A percentile compares a stretch with the other conserved stretches of the same genome.
phyloP scores from a whole-genome alignment of 305 asterid genomes.

The Solanum aculeatissimum region DNA sequence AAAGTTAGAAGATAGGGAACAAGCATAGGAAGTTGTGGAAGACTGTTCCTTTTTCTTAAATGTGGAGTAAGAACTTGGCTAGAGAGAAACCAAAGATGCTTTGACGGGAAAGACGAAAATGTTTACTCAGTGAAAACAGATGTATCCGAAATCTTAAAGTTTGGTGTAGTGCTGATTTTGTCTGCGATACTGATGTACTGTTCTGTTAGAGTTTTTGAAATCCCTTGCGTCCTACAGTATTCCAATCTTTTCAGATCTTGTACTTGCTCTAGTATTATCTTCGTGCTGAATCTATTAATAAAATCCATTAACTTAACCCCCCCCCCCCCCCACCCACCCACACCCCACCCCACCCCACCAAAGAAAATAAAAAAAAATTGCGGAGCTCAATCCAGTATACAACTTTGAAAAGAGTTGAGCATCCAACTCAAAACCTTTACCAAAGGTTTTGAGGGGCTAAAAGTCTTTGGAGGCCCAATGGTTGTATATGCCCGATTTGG shows the following conservation, averaged over 20 bases:
- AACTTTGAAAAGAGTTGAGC: neutral
- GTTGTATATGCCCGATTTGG: neutral
- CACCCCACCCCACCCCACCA: neutral
- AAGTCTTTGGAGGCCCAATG: neutral
- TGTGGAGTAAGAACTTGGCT: neutral
- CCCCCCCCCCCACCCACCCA: too few relatives aligned
- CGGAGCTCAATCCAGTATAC: neutral
- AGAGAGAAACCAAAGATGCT: neutral
- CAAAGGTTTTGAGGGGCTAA: neutral
- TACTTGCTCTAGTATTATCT: neutral
- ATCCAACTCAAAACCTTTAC: neutral
- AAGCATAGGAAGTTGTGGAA: neutral
- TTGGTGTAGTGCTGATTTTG: neutral
- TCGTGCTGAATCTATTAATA: neutral
- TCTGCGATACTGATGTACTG: neutral
- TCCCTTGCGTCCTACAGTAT: neutral
- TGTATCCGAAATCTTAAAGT: neutral
- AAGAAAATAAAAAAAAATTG: neutral
- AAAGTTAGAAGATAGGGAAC: neutral
- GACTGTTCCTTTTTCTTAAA: neutral
- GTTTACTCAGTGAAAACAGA: neutral
- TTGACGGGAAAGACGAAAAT: neutral
- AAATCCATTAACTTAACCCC: neutral
- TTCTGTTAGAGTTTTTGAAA: neutral
- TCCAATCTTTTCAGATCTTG: neutral